Evolutionary conservation across 2,329 filamentous ascomycete genomes (phyloP).

Genomic region (Trichophyton rubrum): DNA sequence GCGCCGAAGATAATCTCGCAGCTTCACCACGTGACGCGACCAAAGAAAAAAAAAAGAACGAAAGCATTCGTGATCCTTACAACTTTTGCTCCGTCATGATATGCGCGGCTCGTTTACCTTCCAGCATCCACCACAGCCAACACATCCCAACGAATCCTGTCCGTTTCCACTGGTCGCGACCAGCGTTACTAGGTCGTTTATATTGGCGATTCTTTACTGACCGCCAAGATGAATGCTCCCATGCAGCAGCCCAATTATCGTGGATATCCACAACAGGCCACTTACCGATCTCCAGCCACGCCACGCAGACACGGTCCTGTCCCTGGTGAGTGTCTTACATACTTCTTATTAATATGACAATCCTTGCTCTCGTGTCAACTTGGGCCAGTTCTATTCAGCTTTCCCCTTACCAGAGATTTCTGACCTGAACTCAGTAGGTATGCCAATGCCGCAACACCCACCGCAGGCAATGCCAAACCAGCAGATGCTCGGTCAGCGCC

Average conservation of each 20-base stretch:
- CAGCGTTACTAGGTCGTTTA: neutral
- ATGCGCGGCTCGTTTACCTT: conserved; percentile 2
- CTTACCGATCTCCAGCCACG: conserved; percentile 32
- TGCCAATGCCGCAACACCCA: conserved; percentile 25
- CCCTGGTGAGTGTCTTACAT: conserved; percentile 24
- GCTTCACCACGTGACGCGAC: neutral
- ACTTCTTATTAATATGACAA: conserved; percentile 1
- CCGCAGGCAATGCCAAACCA: conserved; percentile 25
- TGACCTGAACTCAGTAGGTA: conserved; percentile 20
- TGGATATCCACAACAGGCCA: conserved; percentile 27
- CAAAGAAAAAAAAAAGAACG: neutral
- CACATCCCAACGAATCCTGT: neutral
- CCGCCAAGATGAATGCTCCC: conserved; percentile 23
- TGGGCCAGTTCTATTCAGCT: neutral
- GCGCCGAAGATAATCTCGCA: neutral
- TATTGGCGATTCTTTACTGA: neutral
- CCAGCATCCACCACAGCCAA: conserved; percentile 1
- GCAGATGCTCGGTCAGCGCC: conserved; percentile 27
- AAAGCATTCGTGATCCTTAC: neutral
- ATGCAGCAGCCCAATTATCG: conserved; percentile 34
- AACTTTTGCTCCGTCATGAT: neutral
- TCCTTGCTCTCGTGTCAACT: neutral
- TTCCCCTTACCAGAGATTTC: neutral
- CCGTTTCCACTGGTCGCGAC: neutral
- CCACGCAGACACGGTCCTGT: conserved; percentile 29